Evolutionary conservation across 2,329 filamentous ascomycete species (phyloP).

Genomic region (Colletotrichum noveboracense): DNA sequence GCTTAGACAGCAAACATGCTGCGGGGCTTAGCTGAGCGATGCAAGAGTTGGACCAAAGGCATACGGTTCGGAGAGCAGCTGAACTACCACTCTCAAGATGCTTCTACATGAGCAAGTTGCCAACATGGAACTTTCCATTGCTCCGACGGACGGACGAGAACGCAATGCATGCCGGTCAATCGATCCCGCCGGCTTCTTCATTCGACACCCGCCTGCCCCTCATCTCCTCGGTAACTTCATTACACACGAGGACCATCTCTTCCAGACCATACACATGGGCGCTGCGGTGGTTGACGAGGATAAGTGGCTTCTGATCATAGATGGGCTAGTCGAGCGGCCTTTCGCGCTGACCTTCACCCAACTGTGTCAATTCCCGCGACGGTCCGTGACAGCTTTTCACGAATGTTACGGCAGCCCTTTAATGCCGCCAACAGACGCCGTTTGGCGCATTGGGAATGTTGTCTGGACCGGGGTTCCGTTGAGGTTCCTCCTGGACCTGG

Average conservation of each 20-base stretch:
- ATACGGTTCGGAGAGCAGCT: neutral
- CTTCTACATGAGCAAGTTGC: neutral
- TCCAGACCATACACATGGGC: neutral
- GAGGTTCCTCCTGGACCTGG: accelerated
- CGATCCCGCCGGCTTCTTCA: neutral
- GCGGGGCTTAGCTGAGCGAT: neutral
- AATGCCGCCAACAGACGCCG: neutral
- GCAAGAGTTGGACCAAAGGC: neutral
- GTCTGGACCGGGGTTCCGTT: neutral
- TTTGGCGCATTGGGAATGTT: neutral
- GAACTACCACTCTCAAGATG: neutral
- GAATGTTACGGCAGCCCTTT: neutral
- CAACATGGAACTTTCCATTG: neutral
- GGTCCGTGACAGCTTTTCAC: neutral
- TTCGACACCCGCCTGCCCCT: neutral
- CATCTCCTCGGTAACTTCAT: neutral
- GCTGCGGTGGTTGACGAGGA: neutral
- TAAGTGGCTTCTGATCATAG: neutral
- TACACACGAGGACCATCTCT: neutral
- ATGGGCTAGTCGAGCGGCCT: neutral
- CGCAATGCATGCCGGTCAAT: neutral
- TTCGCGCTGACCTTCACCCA: neutral
- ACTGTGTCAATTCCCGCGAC: neutral
- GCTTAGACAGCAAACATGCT: accelerated
- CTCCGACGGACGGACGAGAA: neutral